These are phyloP conservation scores for Tulasnella sp. DNA, from an alignment of 768 basidiomycete genomes.

Conservation along the genomic window DNA sequence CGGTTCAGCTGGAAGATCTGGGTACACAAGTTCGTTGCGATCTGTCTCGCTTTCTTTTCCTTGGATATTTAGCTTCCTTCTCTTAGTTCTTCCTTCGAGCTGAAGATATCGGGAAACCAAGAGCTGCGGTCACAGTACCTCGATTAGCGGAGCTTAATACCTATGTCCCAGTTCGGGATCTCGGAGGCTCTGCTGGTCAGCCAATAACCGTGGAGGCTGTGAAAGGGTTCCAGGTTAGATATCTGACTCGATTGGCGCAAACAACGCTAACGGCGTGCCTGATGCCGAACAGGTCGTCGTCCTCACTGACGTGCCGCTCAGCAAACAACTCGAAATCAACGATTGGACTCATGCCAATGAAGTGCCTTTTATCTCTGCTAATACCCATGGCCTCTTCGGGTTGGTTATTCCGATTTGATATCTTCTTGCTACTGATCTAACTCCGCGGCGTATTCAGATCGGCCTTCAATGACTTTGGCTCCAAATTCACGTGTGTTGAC, in stretches of 20 bases:
- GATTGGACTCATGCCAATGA: constrained; percentile 89
- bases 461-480: constrained; percentile 94
- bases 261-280: constrained; percentile 4
- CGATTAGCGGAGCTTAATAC: constrained; percentile 90
- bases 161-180: constrained; percentile 87
- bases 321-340: constrained; percentile 90
- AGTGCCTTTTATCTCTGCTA: constrained; percentile 86
- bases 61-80: constrained; percentile 1
- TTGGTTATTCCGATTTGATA: constrained; percentile 40
- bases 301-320: constrained; percentile 69
- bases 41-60: background rate
- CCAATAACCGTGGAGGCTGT: constrained; percentile 76
- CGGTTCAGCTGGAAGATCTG: constrained; percentile 81
- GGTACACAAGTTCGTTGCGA: constrained; percentile 71
- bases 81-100: constrained; percentile 86
- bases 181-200: constrained; percentile 74
- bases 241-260: constrained; percentile 18
- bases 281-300: constrained; percentile 68
- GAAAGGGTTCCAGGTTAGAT: constrained; percentile 78
- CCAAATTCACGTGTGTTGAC: constrained; percentile 92
- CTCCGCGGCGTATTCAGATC: constrained; percentile 49
- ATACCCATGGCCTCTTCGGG: constrained; percentile 94
- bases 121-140: constrained; percentile 81
- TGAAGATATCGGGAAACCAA: constrained; percentile 80
- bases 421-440: constrained; percentile 20